Base-by-base conservation (phyloP, 2,329 filamentous ascomycete species). In the Rhinocladiella similis region DNA sequence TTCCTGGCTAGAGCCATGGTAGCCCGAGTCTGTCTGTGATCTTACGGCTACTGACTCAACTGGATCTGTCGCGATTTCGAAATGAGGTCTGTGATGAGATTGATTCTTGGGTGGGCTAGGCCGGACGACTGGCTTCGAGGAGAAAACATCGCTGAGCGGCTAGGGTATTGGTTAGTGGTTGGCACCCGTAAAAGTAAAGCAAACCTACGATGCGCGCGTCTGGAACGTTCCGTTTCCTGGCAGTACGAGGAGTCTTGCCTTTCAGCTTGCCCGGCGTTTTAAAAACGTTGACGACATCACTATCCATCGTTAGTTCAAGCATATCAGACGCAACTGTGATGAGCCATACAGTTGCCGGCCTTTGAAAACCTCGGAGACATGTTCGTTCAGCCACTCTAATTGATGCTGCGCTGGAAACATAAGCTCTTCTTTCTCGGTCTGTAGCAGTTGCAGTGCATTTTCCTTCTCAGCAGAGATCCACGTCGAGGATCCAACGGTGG, bases 331-430 rank as follows among this genome's bases (percentile, higher is more conserved):
- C 61, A 50, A 6, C 12, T 29, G 10, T 35, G 41, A 55, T 75
- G 60, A 76, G 51, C 56, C 88, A 68, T 83, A 97, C 94, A 91
- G 84, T 74, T 92, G 85, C 69, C 91, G 89, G 66, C 88, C 86
- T 67, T 86, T 88, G 71, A 97, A 96, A 68, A 99, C 90, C 62
- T 96, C 91, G 48, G 85, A 85, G 93, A 99, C 97, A 73, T 99
- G 94, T 76, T 97, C 94, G 69, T 99, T 97, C 66, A 99, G 80
- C 94, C 94, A 99, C 71, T 97, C 92, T 68, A 97, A 79, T 72
- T 99, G 94, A 74, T 97, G 96, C 56, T 90, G 85, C 60, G 90
- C 92, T 27, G 91, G 91, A 75, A 90, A 97, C 42, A 89, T 85
- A 69, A 97, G 95, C 75, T 99, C 95, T 65, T 97, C 93, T 53